phyloP scores from a whole-genome alignment of 1,139 yeast species.

The Ashbya aceris region DNA sequence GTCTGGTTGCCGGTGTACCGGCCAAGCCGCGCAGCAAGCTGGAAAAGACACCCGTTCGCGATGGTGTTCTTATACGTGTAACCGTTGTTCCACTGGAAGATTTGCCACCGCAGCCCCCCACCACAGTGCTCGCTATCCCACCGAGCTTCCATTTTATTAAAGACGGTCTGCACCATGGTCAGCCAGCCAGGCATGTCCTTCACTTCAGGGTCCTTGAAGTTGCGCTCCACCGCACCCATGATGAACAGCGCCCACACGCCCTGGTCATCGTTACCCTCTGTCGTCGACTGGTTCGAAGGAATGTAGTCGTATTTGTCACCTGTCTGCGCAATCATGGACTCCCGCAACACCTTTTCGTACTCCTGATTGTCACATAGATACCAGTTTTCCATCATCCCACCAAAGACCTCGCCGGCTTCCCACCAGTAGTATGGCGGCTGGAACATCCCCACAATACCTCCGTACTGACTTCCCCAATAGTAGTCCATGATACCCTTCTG shows the following conservation, averaged over 20 bases:
- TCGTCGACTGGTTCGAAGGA: constrained; percentile 50
- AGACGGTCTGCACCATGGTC: constrained; percentile 67
- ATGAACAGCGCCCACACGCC: constrained; percentile 61
- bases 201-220: constrained; percentile 38
- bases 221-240: constrained; percentile 54
- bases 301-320: constrained; percentile 46
- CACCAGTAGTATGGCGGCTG: constrained; percentile 59
- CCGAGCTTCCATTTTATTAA: constrained; percentile 79
- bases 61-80: constrained; percentile 87
- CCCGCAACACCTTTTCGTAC: constrained; percentile 33
- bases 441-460: constrained; percentile 56
- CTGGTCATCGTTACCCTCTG: constrained; percentile 67
- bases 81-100: constrained; percentile 89
- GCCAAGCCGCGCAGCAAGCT: constrained; percentile 78
- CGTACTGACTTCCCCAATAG: constrained; percentile 43
- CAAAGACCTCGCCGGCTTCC: constrained; percentile 64
- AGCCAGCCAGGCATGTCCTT: constrained; percentile 49
- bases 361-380: constrained; percentile 41
- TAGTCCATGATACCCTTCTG: constrained; percentile 49
- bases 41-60: constrained; percentile 84
- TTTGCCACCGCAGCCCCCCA: constrained; percentile 96
- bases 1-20: constrained; percentile 68
- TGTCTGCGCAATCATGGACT: constrained; percentile 48
- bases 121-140: constrained; percentile 72
- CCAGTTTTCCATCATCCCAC: constrained; percentile 48